Percentiles rank a stretch among this genome's conserved stretches.
Conservation (phyloP, 441 rosid species). For the Adansonia gregorii region DNA sequence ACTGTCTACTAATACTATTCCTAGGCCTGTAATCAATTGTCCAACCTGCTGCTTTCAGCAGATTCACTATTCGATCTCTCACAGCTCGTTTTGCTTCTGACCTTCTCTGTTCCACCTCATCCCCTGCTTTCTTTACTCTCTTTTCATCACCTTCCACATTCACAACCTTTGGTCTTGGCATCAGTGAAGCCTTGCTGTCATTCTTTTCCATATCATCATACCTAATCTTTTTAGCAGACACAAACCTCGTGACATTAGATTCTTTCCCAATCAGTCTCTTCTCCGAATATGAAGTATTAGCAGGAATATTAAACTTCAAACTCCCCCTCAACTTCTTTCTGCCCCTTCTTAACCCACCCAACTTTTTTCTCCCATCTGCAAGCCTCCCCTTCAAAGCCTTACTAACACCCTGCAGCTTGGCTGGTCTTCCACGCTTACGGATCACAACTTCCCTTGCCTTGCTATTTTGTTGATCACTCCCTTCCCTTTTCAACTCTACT, state of each 20-base stretch:
- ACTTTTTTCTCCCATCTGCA: constrained; percentile 17
- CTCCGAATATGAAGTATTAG: constrained; percentile 29
- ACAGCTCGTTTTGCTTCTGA: constrained; percentile 53
- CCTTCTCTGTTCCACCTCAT: constrained; percentile 37
- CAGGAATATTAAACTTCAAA: constrained; percentile 19
- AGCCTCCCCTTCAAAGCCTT: constrained; percentile 23
- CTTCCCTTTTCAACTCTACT: constrained; percentile 24
- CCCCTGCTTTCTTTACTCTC: constrained; percentile 30
- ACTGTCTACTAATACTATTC: constrained; percentile 51
- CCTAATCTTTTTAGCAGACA: constrained; percentile 22
- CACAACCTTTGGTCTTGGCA: constrained; percentile 16
- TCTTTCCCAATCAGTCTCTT: constrained; percentile 26
- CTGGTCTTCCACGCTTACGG: constrained; percentile 26
- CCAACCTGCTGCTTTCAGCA: constrained; percentile 91
- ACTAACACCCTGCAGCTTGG: constrained; percentile 6
- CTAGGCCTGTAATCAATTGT: constrained; percentile 78
- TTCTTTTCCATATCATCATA: constrained; percentile 17
- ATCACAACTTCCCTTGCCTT: constrained; percentile 17
- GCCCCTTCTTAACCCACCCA: constrained; percentile 17
- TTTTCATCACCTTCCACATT: constrained; percentile 28
- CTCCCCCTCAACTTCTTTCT: constrained; percentile 20
- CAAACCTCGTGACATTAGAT: constrained; percentile 23
- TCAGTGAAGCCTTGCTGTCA: constrained; percentile 13
- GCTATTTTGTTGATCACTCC: constrained; percentile 22
- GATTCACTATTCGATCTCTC: constrained; percentile 69